These are phyloP conservation scores for Phaseolus coccineus DNA, from an alignment of 331 rosid species.

Conservation along the genomic window DNA sequence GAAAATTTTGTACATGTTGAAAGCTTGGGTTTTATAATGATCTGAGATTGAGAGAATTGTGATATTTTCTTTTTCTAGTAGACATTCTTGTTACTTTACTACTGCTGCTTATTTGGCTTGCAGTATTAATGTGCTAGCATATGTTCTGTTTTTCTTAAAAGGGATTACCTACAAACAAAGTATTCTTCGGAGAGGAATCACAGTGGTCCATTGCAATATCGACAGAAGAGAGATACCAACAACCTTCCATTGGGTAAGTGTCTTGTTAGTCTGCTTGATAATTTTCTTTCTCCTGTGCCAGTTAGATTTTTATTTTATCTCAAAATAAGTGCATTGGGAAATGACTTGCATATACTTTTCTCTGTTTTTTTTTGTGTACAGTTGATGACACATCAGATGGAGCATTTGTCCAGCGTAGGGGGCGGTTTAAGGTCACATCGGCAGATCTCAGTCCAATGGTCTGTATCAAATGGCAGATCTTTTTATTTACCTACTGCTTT, in stretches of 20 bases:
- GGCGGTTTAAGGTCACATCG: conserved; percentile 89
- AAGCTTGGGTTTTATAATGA: conserved; percentile 20
- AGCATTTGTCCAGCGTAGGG: conserved; percentile 82
- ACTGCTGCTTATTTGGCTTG: conserved; percentile 36
- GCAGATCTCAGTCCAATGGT: conserved; percentile 86
- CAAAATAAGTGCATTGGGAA: conserved; percentile 22
- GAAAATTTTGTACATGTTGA: conserved; percentile 33
- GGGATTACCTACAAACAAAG: conserved; percentile 75
- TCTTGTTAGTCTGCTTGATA: conserved; percentile 11
- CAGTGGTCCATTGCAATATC: conserved; percentile 76
- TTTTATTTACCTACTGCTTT: neutral
- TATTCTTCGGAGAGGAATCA: conserved; percentile 62
- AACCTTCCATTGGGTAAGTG: conserved; percentile 64
- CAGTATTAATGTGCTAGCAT: neutral
- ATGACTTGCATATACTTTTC: conserved; percentile 1
- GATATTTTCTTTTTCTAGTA: conserved; percentile 27
- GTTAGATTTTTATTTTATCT: conserved; percentile 25
- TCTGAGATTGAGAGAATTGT: conserved; percentile 14
- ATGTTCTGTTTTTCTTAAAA: conserved; percentile 49
- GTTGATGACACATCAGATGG: conserved; percentile 94
- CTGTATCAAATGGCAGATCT: conserved; percentile 23
- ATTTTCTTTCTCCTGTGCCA: conserved; percentile 22
- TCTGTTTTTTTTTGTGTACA: conserved; percentile 39
- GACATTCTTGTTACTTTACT: conserved; percentile 15
- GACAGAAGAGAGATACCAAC: conserved; percentile 73